Evolutionary conservation across 306 rosid species (phyloP), one percentile per base, ranked within the genome.

Genomic region (Corylus heterophylla): DNA sequence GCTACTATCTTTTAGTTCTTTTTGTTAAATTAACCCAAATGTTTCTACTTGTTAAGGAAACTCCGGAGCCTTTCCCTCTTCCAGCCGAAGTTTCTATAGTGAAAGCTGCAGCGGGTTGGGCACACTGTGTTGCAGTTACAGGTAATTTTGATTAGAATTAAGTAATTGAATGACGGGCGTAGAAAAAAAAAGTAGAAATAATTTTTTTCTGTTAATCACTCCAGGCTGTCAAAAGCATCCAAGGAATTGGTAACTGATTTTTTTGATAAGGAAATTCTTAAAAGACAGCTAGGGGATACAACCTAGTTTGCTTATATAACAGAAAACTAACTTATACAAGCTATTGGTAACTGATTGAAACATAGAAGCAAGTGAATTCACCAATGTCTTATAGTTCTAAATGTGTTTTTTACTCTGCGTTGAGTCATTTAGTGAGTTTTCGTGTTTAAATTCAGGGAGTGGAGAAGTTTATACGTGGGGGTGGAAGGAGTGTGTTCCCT

Each of bases 401-500:
- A 18, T 44, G 42, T 72, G 81, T n/a, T 9, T 12, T 54, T 27
- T 66, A 29, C 69, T n/a, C 39, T 35, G 10, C 13, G 1, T 17
- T 22, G 79, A 79, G 62, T 68, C 77, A 27, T 84, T 74, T 35
- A 16, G 22, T 9, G 42, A 66, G 69, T 61, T n/a, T 70, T 59
- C 50, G 6, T 86, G 74, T 73, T 71, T 55, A 48, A 13, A 52
- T 80, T 79, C 92, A 94, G 98, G 86, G 20, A 74, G 73, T 42
- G 97, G 93, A 84, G 92, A 89, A 82, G 94, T 94, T 74, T 94
- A 89, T 82, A 90, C 98, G 5, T 94, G 98, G 98, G 98, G 98
- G 72, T 94, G 98, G 98, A 94, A 89, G 84, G 98, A 94, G 88
- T 94, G 98, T 86, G 86, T 94, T 87, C 98, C 98, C 22, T 89